A percentile compares a stretch with the other conserved stretches of the same genome.
Evolutionary conservation across 352 stramenopile genomes (phyloP).

Genomic region (Globisporangium cylindrosporum): DNA sequence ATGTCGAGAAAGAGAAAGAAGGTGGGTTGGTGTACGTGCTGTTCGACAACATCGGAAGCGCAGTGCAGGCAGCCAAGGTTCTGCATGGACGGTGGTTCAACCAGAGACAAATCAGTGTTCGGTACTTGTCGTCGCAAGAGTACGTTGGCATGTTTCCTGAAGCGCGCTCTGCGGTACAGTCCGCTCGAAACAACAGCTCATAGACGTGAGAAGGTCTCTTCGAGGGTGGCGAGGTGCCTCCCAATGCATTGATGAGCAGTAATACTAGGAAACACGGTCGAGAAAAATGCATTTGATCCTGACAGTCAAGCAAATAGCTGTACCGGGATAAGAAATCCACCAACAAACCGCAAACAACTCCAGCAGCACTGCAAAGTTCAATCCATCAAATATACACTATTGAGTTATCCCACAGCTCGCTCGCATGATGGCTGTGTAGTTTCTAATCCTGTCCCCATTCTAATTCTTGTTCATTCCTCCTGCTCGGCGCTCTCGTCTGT

Average conservation of each 20-base stretch:
- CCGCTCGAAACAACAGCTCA: constrained; percentile 35
- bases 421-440: not conserved
- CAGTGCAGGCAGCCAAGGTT: constrained; percentile 61
- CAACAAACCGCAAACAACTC: constrained; percentile 5
- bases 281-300: not conserved
- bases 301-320: not conserved
- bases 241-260: not conserved
- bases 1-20: constrained; percentile 81
- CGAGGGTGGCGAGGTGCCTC: not conserved
- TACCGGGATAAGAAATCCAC: not conserved
- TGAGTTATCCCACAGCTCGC: constrained; percentile 6
- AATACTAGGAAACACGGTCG: not conserved
- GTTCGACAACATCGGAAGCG: constrained; percentile 59
- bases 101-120: constrained; percentile 86
- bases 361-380: not conserved
- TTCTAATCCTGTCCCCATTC: constrained; percentile 1
- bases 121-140: constrained; percentile 82
- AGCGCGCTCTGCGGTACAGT: constrained; percentile 66
- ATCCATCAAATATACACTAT: constrained; percentile 16
- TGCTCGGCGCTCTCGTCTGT: constrained; percentile 26
- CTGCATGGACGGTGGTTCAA: constrained; percentile 91
- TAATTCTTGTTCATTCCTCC: constrained; percentile 10
- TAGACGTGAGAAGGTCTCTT: constrained; percentile 7
- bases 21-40: constrained; percentile 88
- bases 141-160: constrained; percentile 89